These are phyloP conservation scores for Wickerhamiella cacticola DNA, from an alignment of 805 yeast species.

Conservation along the genomic window DNA sequence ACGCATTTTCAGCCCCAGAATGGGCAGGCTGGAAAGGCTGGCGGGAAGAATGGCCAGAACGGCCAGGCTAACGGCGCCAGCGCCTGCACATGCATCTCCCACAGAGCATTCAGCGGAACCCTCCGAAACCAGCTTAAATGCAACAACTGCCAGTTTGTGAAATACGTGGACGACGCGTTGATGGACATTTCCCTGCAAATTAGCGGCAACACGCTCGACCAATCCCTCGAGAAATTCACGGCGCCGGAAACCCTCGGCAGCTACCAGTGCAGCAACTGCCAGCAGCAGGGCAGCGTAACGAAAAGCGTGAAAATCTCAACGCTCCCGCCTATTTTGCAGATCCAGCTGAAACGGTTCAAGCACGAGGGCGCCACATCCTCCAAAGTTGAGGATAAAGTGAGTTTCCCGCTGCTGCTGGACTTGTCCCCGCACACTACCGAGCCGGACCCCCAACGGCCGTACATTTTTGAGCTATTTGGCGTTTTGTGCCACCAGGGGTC, in stretches of 20 bases:
- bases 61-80: no score
- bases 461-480: slow-evolving; percentile 74
- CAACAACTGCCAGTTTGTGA: slow-evolving; percentile 48
- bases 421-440: slow-evolving; percentile 43
- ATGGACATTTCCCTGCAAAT: slow-evolving; percentile 81
- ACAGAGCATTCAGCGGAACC: slow-evolving; percentile 71
- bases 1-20: slow-evolving; percentile 15
- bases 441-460: slow-evolving; percentile 18
- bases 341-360: slow-evolving; percentile 69
- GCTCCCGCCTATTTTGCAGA: slow-evolving; percentile 65
- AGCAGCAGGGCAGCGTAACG: slow-evolving; percentile 47
- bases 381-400: slow-evolving; percentile 65
- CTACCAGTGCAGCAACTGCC: slow-evolving; percentile 60
- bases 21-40: no score
- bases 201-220: slow-evolving; percentile 33
- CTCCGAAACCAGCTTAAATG: slow-evolving; percentile 72
- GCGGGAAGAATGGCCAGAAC: no score
- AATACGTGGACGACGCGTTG: slow-evolving; percentile 75
- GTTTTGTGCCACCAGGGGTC: slow-evolving; percentile 84
- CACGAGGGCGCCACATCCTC: slow-evolving; percentile 37
- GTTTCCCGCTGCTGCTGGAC: slow-evolving; percentile 61
- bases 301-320: slow-evolving; percentile 59
- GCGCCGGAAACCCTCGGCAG: slow-evolving; percentile 64
- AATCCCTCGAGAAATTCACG: slow-evolving; percentile 69
- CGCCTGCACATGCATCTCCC: slow-evolving; percentile 69